These are phyloP conservation scores for Kwoniella europaea DNA, from an alignment of 768 basidiomycete genomes.

Conservation along the genomic window DNA sequence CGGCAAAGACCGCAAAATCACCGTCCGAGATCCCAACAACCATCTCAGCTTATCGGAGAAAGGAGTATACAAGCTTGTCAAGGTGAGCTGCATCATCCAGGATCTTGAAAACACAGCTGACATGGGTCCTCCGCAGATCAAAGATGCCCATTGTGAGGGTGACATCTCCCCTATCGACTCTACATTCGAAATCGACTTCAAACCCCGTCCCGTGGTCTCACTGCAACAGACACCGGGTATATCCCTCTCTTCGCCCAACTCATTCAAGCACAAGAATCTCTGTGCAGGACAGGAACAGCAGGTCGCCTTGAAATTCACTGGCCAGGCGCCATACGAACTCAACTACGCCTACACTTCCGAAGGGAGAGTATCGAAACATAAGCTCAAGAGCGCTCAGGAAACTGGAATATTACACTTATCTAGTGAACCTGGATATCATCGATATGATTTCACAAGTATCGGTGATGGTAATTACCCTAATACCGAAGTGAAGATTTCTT, in stretches of 20 bases:
- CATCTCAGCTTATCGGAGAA: constrained; percentile 73
- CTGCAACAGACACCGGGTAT: constrained; percentile 58
- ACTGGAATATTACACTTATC: constrained; percentile 61
- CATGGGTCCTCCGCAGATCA: constrained; percentile 63
- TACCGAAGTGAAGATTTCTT: constrained; percentile 62
- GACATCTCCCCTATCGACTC: constrained; percentile 66
- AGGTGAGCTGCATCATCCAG: constrained; percentile 60
- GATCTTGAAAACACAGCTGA: constrained; percentile 3
- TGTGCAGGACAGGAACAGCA: constrained; percentile 82
- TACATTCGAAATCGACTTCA: constrained; percentile 75
- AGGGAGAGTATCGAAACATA: constrained; percentile 34
- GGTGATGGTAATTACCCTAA: constrained; percentile 74
- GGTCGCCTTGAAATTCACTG: constrained; percentile 83
- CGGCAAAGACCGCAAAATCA: constrained; percentile 62
- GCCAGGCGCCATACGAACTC: constrained; percentile 90
- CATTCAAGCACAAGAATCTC: constrained; percentile 65
- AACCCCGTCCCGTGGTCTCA: constrained; percentile 75
- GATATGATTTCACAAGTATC: constrained; percentile 87
- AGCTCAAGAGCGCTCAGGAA: constrained; percentile 46
- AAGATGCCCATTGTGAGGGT: constrained; percentile 85
- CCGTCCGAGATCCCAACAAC: constrained; percentile 70
- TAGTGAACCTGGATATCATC: constrained; percentile 75
- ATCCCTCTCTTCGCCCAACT: constrained; percentile 6
- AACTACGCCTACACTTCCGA: constrained; percentile 76
- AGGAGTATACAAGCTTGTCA: constrained; percentile 75